Percentiles rank a stretch among this genome's conserved stretches.
Evolutionary conservation across 495 filamentous ascomycete species (phyloP).

Genomic region (Penicillium verhagenii): DNA sequence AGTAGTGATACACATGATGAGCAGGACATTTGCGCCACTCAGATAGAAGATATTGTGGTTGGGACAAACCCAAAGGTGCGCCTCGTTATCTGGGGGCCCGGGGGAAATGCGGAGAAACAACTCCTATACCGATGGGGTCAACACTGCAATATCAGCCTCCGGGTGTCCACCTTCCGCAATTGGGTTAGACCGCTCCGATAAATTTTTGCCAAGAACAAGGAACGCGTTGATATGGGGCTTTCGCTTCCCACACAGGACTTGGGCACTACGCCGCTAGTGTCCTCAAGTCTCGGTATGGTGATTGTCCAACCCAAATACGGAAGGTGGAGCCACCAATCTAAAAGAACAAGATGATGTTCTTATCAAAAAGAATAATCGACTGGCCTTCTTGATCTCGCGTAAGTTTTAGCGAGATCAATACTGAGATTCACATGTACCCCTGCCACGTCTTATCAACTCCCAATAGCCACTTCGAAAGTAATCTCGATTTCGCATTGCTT

Average conservation of each 20-base stretch:
- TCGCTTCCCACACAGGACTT: background rate
- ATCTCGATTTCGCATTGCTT: background rate
- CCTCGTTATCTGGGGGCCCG: background rate
- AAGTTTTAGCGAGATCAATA: background rate
- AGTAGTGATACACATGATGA: background rate
- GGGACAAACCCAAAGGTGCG: background rate
- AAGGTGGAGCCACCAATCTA: constrained; percentile 6
- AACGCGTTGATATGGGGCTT: background rate
- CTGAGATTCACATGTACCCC: background rate
- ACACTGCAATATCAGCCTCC: background rate
- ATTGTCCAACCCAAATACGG: background rate
- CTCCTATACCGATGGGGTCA: background rate
- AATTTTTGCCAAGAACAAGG: background rate
- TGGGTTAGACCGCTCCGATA: background rate
- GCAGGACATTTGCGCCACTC: background rate
- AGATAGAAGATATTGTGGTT: background rate
- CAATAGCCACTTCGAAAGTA: background rate
- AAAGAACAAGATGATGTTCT: background rate
- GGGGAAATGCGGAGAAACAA: background rate
- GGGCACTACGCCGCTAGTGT: too few species aligned
- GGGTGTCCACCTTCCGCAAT: constrained; percentile 15
- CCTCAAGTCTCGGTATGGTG: background rate
- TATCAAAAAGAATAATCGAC: too few species aligned
- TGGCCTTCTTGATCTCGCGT: background rate
- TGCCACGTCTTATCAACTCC: background rate